phyloP scores from a whole-genome alignment of 2,329 filamentous ascomycete species.

The Diplodia scrobiculata region DNA sequence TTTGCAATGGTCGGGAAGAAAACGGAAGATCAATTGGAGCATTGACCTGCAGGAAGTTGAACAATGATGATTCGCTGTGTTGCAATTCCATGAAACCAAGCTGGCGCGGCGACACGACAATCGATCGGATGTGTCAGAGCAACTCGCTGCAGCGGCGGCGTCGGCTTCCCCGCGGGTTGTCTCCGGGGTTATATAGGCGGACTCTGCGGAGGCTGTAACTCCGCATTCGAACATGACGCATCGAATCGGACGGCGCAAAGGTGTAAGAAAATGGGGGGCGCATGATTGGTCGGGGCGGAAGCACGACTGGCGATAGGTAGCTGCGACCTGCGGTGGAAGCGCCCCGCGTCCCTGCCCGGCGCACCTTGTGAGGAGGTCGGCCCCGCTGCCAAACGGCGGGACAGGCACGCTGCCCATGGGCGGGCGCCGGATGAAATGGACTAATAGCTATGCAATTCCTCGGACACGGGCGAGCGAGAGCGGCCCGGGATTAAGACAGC shows the following conservation, averaged over 20 bases:
- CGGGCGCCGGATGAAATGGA: neutral
- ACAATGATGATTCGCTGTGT: neutral
- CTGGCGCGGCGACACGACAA: neutral
- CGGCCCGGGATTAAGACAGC: conserved; percentile 10
- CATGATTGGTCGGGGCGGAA: neutral
- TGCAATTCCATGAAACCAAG: neutral
- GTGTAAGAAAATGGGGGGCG: neutral
- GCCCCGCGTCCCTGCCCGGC: too few relatives aligned
- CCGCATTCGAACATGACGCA: neutral
- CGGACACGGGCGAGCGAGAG: neutral
- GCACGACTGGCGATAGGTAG: neutral
- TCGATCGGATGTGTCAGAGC: too few relatives aligned
- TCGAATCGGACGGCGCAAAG: neutral
- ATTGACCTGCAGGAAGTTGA: too few relatives aligned
- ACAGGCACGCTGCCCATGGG: too few relatives aligned
- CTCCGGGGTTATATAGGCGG: neutral
- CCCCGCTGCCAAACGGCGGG: too few relatives aligned
- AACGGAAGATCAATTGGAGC: neutral
- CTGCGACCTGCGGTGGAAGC: neutral
- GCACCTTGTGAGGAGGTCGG: neutral
- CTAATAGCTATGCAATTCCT: too few relatives aligned
- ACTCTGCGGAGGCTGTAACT: neutral
- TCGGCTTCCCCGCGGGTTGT: neutral
- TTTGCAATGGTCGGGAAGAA: too few relatives aligned
- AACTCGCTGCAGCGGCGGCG: neutral